phyloP scores from a whole-genome alignment of 2,329 filamentous ascomycete genomes.

The Penicillium hesseltinei region DNA sequence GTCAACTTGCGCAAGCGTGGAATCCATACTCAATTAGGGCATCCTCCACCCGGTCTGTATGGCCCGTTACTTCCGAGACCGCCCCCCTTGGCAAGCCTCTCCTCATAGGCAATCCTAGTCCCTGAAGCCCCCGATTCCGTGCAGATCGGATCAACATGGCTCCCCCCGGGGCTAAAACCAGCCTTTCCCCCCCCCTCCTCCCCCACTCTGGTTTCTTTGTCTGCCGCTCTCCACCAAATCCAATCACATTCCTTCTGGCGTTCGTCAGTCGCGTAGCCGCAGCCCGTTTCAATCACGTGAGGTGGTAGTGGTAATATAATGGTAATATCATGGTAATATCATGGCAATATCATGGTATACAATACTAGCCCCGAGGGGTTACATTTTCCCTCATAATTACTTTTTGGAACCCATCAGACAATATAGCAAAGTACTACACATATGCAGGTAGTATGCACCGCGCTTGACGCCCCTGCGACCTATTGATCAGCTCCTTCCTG shows the following conservation, averaged over 20 bases:
- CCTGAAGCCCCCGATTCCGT: slow-evolving; percentile 22
- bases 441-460: background rate
- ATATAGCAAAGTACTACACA: background rate
- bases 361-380: background rate
- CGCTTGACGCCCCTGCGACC: background rate
- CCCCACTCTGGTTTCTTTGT: slow-evolving; percentile 8
- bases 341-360: background rate
- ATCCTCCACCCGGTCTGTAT: background rate
- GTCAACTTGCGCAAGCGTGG: slow-evolving; percentile 14
- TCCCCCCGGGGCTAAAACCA: slow-evolving; percentile 9
- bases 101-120: slow-evolving; percentile 1
- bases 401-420: too few species aligned
- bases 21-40: slow-evolving; percentile 1
- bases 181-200: background rate
- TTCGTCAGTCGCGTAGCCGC: slow-evolving; percentile 29
- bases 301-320: background rate
- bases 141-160: slow-evolving; percentile 27
- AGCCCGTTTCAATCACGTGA: slow-evolving; percentile 20
- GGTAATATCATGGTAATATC: background rate
- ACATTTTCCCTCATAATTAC: background rate
- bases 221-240: slow-evolving; percentile 7
- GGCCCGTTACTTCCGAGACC: slow-evolving; percentile 8
- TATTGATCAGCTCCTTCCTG: background rate
- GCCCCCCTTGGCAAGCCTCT: slow-evolving; percentile 6
- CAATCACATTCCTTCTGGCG: slow-evolving; percentile 9